These are phyloP conservation scores for Amniculicola lignicola DNA, from an alignment of 495 filamentous ascomycete genomes.

Conservation along the genomic window DNA sequence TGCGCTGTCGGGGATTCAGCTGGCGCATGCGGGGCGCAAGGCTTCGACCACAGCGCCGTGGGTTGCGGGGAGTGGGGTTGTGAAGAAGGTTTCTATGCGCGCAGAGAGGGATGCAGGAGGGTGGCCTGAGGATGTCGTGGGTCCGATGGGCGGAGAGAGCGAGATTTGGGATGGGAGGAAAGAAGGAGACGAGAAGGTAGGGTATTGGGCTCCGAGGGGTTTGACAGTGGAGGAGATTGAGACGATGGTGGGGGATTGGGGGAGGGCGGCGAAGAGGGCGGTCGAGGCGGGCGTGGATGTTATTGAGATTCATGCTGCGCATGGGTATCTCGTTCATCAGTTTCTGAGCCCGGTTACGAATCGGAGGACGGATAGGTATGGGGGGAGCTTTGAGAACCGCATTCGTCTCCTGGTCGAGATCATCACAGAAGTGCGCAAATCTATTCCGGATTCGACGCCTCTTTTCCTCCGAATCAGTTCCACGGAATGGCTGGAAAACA, in stretches of 20 bases:
- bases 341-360: conserved; percentile 44
- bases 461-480: conserved; percentile 43
- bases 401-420: conserved; percentile 42
- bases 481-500: conserved; percentile 49
- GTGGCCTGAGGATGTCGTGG: conserved; percentile 60
- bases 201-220: conserved; percentile 46
- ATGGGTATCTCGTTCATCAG: conserved; percentile 42
- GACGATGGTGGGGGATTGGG: conserved; percentile 55
- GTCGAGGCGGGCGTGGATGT: conserved; percentile 57
- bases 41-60: conserved; percentile 66
- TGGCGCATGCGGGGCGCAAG: conserved; percentile 77
- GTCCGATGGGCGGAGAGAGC: conserved; percentile 42
- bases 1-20: conserved; percentile 70
- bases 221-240: conserved; percentile 59
- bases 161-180: conserved; percentile 50
- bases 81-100: conserved; percentile 34
- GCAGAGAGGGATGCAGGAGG: conserved; percentile 57
- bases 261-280: conserved; percentile 53
- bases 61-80: conserved; percentile 43
- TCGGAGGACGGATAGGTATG: conserved; percentile 45
- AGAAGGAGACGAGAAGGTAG: conserved; percentile 37
- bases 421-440: conserved; percentile 30
- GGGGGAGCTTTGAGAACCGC: conserved; percentile 46
- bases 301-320: conserved; percentile 56
- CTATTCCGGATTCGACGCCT: conserved; percentile 34